phyloP scores from a whole-genome alignment of 345 rosid genomes.

The Citrus reticulata region DNA sequence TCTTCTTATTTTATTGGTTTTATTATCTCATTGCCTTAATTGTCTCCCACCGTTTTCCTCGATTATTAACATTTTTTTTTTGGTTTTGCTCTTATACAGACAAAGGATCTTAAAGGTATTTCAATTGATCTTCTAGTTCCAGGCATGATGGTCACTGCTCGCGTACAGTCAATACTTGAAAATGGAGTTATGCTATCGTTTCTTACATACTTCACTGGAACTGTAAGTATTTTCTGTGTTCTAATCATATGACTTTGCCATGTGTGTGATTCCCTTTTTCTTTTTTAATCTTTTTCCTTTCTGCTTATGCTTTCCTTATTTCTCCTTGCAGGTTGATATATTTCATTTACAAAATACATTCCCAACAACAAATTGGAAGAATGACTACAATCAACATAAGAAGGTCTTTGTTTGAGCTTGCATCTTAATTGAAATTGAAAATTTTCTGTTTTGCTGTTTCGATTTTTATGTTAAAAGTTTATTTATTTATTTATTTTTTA shows the following conservation, averaged over 20 bases:
- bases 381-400: conserved; percentile 66
- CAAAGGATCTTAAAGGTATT: conserved; percentile 83
- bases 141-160: conserved; percentile 93
- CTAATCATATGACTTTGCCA: neutral
- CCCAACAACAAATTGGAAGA: conserved; percentile 73
- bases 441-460: neutral
- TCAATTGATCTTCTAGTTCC: conserved; percentile 93
- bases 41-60: neutral
- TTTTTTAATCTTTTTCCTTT: neutral
- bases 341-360: conserved; percentile 67
- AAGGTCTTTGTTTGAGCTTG: conserved; percentile 42
- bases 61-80: conserved; percentile 7
- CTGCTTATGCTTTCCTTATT: conserved; percentile 12
- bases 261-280: neutral
- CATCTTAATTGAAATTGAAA: neutral
- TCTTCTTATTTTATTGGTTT: conserved; percentile 2
- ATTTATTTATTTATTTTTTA: neutral
- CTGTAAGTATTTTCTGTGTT: conserved; percentile 52
- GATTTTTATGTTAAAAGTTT: neutral
- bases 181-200: conserved; percentile 87
- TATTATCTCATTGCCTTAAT: neutral
- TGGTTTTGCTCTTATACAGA: conserved; percentile 38
- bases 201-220: conserved; percentile 90
- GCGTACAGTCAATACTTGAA: conserved; percentile 80
- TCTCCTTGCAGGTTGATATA: conserved; percentile 67